These are phyloP conservation scores for Amanita inopinata DNA, from an alignment of 768 basidiomycete genomes.

Conservation along the genomic window DNA sequence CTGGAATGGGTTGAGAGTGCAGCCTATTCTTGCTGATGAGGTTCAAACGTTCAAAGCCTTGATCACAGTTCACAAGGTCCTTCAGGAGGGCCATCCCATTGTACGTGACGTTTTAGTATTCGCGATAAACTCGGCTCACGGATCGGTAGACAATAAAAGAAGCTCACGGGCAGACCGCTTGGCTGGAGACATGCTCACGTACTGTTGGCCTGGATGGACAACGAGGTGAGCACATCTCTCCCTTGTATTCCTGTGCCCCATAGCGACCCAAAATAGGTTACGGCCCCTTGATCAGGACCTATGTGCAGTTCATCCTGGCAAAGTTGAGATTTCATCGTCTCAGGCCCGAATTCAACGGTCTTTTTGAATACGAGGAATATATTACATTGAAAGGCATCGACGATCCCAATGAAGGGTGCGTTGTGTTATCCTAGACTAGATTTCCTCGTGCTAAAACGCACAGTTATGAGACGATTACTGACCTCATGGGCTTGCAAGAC, in stretches of 20 bases:
- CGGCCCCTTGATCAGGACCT: conserved; percentile 85
- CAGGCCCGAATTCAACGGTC: conserved; percentile 94
- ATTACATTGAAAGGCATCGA: conserved; percentile 95
- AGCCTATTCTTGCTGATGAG: conserved; percentile 95
- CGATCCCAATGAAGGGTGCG: conserved; percentile 98
- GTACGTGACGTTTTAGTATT: conserved; percentile 31
- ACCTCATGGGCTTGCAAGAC: conserved; percentile 96
- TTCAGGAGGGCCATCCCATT: conserved; percentile 95
- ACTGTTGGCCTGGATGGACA: conserved; percentile 72
- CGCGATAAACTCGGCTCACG: conserved; percentile 7
- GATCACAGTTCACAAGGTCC: conserved; percentile 94
- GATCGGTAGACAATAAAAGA: conserved; percentile 86
- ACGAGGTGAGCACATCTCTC: conserved; percentile 43
- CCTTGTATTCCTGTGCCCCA: background rate
- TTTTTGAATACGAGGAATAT: conserved; percentile 99
- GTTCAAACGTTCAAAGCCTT: conserved; percentile 97
- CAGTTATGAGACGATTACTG: conserved; percentile 96
- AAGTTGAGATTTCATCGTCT: conserved; percentile 95
- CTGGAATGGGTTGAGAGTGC: conserved; percentile 94
- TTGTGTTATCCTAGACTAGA: conserved; percentile 9
- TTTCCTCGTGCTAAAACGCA: conserved; percentile 9
- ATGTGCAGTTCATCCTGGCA: conserved; percentile 90
- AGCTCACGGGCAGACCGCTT: conserved; percentile 92
- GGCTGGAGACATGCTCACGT: conserved; percentile 95
- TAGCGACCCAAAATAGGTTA: conserved; percentile 51